A percentile compares a stretch with the other conserved stretches of the same genome.
phyloP scores from a whole-genome alignment of 169 alveolate genomes.

The Eimeria tenella region DNA sequence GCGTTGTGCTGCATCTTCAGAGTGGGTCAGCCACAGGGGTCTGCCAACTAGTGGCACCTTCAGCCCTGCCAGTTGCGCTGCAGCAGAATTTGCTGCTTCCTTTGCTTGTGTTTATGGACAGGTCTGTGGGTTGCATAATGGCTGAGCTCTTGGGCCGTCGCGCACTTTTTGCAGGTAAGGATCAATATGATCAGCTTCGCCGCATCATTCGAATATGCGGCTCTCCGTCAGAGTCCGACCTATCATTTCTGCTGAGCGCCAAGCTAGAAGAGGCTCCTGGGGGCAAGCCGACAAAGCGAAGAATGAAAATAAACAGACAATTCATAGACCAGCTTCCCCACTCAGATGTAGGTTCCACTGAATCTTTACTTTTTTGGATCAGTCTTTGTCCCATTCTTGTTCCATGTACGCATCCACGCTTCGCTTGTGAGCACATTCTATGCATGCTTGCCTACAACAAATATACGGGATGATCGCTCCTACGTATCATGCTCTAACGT shows the following conservation, averaged over 20 bases:
- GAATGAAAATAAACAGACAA: background rate
- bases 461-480: no score
- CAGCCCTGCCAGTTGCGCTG: background rate
- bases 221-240: conserved; percentile 87
- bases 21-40: no score
- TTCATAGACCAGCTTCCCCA: conserved; percentile 57
- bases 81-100: background rate
- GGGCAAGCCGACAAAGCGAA: background rate
- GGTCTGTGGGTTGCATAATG: conserved; percentile 95
- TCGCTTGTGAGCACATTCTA: no score
- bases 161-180: conserved; percentile 95
- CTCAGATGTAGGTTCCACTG: background rate
- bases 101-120: background rate
- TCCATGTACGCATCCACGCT: no score
- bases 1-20: background rate
- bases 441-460: no score
- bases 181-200: conserved; percentile 93
- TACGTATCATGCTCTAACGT: no score
- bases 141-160: conserved; percentile 93
- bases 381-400: no score
- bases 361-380: no score
- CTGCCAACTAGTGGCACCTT: background rate
- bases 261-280: background rate
- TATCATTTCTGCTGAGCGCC: background rate
- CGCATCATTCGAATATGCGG: conserved; percentile 91